Evolutionary conservation across 495 filamentous ascomycete species (phyloP).

Genomic region (Letharia lupina): DNA sequence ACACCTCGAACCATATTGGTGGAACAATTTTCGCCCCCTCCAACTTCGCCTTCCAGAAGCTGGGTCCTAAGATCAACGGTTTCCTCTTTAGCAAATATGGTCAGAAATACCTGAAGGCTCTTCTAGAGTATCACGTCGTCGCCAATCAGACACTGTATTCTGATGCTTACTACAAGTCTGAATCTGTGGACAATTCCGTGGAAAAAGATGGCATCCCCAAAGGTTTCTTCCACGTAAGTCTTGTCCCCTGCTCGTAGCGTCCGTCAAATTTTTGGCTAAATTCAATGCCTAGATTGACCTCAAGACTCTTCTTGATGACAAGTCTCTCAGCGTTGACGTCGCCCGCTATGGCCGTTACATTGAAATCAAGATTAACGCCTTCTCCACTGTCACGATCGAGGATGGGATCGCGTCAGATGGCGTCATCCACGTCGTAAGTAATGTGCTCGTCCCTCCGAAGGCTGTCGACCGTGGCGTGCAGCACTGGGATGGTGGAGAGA

Average conservation of each 20-base stretch:
- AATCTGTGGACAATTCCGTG: constrained; percentile 17
- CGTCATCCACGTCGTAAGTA: constrained; percentile 62
- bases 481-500: constrained; percentile 42
- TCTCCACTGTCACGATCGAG: constrained; percentile 46
- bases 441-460: constrained; percentile 67
- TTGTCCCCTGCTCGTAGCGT: not conserved
- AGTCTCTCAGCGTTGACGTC: constrained; percentile 57
- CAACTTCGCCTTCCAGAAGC: constrained; percentile 64
- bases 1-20: constrained; percentile 39
- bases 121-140: constrained; percentile 73
- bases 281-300: constrained; percentile 51
- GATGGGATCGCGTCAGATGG: constrained; percentile 67
- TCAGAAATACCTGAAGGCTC: constrained; percentile 56
- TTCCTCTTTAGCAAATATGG: constrained; percentile 72
- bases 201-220: constrained; percentile 23
- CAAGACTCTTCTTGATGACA: constrained; percentile 53
- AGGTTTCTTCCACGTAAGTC: constrained; percentile 31
- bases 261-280: not conserved
- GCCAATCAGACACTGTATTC: constrained; percentile 69
- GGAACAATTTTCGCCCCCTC: constrained; percentile 68
- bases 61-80: constrained; percentile 60
- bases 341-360: constrained; percentile 52
- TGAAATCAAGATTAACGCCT: constrained; percentile 63
- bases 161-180: constrained; percentile 60
- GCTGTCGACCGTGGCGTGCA: constrained; percentile 32